Base-by-base conservation (phyloP, 129 eudicot genomes). In the Ambrosia artemisiifolia region DNA sequence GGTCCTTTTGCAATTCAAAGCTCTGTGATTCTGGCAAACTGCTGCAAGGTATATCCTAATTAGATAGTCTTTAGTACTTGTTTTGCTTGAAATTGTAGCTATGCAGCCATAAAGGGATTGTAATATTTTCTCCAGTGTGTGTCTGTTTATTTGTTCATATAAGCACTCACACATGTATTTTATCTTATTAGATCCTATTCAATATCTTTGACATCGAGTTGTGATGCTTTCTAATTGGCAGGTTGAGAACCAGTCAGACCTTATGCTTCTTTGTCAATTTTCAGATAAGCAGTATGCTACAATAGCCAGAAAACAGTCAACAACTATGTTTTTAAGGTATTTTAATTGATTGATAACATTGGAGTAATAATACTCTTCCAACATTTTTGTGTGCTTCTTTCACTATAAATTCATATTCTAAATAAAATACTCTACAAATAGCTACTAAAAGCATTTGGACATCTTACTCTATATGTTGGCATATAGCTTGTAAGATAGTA, bases 1-100 rank as follows among this genome's bases (percentile, higher is more conserved):
- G 99, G 99, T 72, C 99, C 99, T 50, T 95, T 67, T 78, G 91
- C 91, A 18, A 85, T 88, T 64, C 78, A 77, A 82, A 88, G 86
- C 86, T 88, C 94, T 33, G 72, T 65, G 34, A 82, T 95, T 70
- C 72, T 86, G 76, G 91, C 86, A 74, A 95, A 90, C 80, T 88
- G 97, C 80, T 95, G 96, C 96, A 90, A 95, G 99, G 99, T 94
- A 75, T 57, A 38, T 84, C 40, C 44, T 80, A 17, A 36, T 57
- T 36, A 57, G 71, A 67, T 73, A 35, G 28, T 73, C 33, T 65
- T 63, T 17, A 47, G 47, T 71, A 42, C 77, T 55, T 30, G 38
- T 49, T 51, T 54, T 16, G 57, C 66, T 75, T 42, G 32, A 51
- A 65, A 24, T 38, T 51, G 56, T 30, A 65, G 59, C 48, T 19